Evolutionary conservation across 2,329 filamentous ascomycete species (phyloP).

Genomic region (Pezicula neosporulosa): DNA sequence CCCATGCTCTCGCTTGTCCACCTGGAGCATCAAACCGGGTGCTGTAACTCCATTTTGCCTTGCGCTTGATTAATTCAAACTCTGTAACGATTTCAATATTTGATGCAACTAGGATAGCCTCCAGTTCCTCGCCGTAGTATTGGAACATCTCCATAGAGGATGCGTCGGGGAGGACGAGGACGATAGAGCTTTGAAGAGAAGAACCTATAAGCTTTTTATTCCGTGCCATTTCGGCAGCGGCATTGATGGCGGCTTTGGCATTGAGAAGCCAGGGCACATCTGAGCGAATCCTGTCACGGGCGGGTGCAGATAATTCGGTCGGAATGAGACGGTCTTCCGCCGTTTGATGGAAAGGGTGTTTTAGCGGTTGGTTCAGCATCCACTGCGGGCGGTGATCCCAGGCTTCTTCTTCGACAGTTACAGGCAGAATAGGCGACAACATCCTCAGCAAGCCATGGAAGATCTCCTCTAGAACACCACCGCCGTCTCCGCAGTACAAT

Average conservation of each 20-base stretch:
- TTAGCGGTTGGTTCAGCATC: constrained; percentile 44
- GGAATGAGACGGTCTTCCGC: constrained; percentile 15
- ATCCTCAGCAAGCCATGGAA: constrained; percentile 72
- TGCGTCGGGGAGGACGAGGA: constrained; percentile 41
- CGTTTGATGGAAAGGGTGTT: constrained; percentile 39
- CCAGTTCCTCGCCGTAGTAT: constrained; percentile 36
- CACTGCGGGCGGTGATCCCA: constrained; percentile 73
- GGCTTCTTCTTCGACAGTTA: constrained; percentile 86
- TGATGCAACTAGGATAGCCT: constrained; percentile 66
- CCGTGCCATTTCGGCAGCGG: constrained; percentile 70
- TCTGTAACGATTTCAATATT: constrained; percentile 43
- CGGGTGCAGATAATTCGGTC: neutral
- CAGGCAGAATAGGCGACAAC: constrained; percentile 75
- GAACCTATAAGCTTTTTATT: constrained; percentile 71
- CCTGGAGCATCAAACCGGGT: constrained; percentile 20
- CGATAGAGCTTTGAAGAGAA: constrained; percentile 73
- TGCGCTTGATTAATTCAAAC: constrained; percentile 24
- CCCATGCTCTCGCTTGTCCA: constrained; percentile 16
- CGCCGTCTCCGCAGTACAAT: constrained; percentile 76
- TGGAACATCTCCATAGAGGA: constrained; percentile 26
- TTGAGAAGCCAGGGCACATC: constrained; percentile 22
- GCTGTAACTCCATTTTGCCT: constrained; percentile 46
- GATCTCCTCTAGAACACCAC: constrained; percentile 62
- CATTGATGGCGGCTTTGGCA: constrained; percentile 64
- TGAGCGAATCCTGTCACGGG: constrained; percentile 13